Percentiles rank a stretch among this genome's conserved stretches.
These are phyloP conservation scores for Withania somnifera DNA, from an alignment of 305 asterid genomes.

Conservation along the genomic window DNA sequence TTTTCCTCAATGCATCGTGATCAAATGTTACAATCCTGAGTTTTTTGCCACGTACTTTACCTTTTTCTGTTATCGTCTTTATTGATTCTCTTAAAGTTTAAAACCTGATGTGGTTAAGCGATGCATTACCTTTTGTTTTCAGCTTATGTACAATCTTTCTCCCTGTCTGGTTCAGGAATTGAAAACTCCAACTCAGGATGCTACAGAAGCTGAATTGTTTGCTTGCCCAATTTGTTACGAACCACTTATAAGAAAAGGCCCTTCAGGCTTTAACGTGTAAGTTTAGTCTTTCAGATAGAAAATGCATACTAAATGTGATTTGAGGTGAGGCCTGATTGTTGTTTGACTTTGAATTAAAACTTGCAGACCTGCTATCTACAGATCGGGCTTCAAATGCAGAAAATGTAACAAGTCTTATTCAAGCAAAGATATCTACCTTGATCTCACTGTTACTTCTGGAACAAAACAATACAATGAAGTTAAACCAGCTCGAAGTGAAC, in stretches of 20 bases:
- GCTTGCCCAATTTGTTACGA: conserved; percentile 88
- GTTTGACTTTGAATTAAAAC: conserved; percentile 8
- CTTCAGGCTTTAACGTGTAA: conserved; percentile 86
- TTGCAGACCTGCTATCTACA: conserved; percentile 76
- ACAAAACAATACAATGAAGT: conserved; percentile 65
- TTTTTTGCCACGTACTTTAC: background rate
- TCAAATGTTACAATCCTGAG: background rate
- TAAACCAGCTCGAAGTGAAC: conserved; percentile 69
- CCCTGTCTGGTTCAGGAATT: conserved; percentile 34
- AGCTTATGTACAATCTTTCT: background rate
- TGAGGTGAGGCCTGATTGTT: background rate
- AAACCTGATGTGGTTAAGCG: background rate
- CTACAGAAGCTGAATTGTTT: conserved; percentile 46
- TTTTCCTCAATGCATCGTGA: background rate
- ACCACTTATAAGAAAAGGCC: conserved; percentile 78
- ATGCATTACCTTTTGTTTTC: conserved; percentile 1
- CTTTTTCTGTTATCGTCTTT: background rate
- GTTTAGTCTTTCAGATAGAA: conserved; percentile 13
- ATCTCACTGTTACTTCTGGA: conserved; percentile 85
- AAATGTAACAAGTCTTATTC: conserved; percentile 79
- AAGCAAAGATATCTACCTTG: conserved; percentile 74
- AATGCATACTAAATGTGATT: background rate
- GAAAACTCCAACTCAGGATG: conserved; percentile 21
- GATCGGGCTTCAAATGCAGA: conserved; percentile 78
- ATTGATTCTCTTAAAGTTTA: background rate